A percentile compares a stretch with the other conserved stretches of the same genome.
These are phyloP conservation scores for Penicillium sp. DNA, from an alignment of 2,329 filamentous ascomycete genomes.

Conservation along the genomic window DNA sequence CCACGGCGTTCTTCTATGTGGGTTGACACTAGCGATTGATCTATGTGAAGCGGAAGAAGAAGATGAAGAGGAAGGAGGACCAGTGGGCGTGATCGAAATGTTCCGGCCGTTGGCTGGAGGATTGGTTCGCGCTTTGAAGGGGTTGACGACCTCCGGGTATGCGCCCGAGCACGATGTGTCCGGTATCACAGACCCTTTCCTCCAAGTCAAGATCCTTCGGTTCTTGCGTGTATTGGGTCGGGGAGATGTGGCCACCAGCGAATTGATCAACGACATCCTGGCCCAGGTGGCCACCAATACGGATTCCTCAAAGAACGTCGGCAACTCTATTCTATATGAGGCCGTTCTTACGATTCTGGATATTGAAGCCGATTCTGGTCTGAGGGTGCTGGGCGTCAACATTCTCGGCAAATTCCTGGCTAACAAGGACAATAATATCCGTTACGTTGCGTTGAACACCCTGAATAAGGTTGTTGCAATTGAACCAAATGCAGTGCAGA, in stretches of 20 bases:
- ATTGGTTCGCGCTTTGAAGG: conserved; percentile 86
- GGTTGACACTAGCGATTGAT: conserved; percentile 83
- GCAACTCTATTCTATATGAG: conserved; percentile 97
- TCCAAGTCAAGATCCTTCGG: conserved; percentile 93
- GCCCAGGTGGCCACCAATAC: conserved; percentile 98
- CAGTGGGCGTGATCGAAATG: conserved; percentile 83
- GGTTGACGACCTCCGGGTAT: conserved; percentile 90
- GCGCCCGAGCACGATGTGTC: conserved; percentile 97
- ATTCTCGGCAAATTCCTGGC: conserved; percentile 96
- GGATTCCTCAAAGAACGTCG: conserved; percentile 96
- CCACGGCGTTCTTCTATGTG: conserved; percentile 90
- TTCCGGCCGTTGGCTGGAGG: conserved; percentile 83
- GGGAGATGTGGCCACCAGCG: conserved; percentile 82
- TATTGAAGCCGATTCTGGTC: conserved; percentile 93
- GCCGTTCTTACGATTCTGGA: conserved; percentile 95
- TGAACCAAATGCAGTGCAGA: conserved; percentile 94
- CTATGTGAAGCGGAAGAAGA: conserved; percentile 93
- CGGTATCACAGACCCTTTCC: conserved; percentile 94
- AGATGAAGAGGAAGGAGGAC: conserved; percentile 82
- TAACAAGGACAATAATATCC: conserved; percentile 99
- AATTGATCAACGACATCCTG: conserved; percentile 97
- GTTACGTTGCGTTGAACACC: conserved; percentile 96
- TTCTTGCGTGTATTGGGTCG: conserved; percentile 81
- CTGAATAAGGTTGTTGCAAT: conserved; percentile 97
- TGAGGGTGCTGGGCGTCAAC: conserved; percentile 93